phyloP scores from a whole-genome alignment of 1,284 basidiomycete species.

The Kalmanozyma brasiliensis region DNA sequence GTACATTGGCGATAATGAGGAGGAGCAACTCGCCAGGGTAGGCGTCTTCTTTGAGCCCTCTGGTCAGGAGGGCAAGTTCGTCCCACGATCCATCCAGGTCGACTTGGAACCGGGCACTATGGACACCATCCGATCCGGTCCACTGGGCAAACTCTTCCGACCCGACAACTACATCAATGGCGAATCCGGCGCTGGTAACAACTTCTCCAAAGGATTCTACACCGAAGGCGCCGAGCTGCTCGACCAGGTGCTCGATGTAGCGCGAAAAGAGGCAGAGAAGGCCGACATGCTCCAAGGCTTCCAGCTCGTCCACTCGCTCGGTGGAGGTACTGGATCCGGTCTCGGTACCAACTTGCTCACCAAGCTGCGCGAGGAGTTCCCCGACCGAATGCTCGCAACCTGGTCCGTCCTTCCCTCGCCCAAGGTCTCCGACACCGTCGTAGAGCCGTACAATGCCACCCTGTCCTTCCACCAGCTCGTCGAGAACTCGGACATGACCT shows the following conservation, averaged over 20 bases:
- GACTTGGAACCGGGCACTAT: constrained; percentile 92
- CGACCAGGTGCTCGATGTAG: constrained; percentile 77
- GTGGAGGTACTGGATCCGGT: constrained; percentile 76
- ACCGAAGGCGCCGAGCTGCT: constrained; percentile 81
- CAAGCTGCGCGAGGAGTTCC: constrained; percentile 68
- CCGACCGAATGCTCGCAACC: constrained; percentile 86
- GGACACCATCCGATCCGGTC: constrained; percentile 76
- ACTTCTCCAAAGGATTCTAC: constrained; percentile 80
- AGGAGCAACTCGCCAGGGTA: constrained; percentile 55
- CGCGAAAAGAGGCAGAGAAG: constrained; percentile 72
- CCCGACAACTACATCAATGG: constrained; percentile 79
- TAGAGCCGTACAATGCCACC: constrained; percentile 93
- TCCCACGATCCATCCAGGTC: constrained; percentile 77
- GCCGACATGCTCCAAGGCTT: constrained; percentile 93
- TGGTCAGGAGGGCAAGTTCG: constrained; percentile 63
- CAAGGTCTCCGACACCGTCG: constrained; percentile 93
- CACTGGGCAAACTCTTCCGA: constrained; percentile 80
- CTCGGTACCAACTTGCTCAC: constrained; percentile 62
- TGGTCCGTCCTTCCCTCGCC: constrained; percentile 92
- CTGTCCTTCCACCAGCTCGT: constrained; percentile 90
- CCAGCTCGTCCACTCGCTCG: constrained; percentile 90
- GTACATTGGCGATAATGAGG: constrained; percentile 62
- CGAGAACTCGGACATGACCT: constrained; percentile 85
- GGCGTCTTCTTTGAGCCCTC: constrained; percentile 67
- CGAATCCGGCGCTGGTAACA: constrained; percentile 85